Conservation (phyloP, 495 filamentous ascomycete genomes). For the Cercophora samala region DNA sequence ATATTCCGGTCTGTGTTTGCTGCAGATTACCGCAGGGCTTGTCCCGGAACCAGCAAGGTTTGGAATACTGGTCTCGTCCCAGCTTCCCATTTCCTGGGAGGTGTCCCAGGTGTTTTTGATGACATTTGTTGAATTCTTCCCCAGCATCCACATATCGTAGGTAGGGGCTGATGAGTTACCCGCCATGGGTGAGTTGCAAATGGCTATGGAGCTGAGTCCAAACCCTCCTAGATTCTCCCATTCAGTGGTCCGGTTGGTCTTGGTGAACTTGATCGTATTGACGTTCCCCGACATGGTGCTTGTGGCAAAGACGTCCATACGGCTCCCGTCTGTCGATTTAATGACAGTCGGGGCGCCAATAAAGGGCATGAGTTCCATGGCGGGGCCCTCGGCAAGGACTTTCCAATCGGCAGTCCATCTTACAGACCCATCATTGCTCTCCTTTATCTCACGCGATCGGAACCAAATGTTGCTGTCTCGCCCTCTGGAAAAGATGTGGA, state of each 20-base stretch:
- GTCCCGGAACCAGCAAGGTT: background rate
- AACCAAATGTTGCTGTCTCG: background rate
- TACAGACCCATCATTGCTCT: background rate
- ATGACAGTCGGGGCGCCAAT: background rate
- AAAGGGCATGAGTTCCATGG: background rate
- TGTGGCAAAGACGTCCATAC: background rate
- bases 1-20: background rate
- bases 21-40: background rate
- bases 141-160: background rate
- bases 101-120: background rate
- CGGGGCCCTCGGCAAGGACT: background rate
- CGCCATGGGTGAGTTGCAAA: background rate
- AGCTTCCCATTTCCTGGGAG: background rate
- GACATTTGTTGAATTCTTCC: background rate
- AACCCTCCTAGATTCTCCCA: background rate
- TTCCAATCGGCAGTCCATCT: background rate
- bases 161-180: background rate
- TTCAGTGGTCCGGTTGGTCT: background rate
- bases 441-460: background rate
- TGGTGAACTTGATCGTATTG: background rate
- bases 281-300: background rate
- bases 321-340: background rate
- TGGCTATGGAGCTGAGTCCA: background rate
- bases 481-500: background rate
- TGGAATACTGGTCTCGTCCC: background rate